Evolutionary conservation across 2,329 filamentous ascomycete species (phyloP).

Genomic region (Metarhizium brunneum): DNA sequence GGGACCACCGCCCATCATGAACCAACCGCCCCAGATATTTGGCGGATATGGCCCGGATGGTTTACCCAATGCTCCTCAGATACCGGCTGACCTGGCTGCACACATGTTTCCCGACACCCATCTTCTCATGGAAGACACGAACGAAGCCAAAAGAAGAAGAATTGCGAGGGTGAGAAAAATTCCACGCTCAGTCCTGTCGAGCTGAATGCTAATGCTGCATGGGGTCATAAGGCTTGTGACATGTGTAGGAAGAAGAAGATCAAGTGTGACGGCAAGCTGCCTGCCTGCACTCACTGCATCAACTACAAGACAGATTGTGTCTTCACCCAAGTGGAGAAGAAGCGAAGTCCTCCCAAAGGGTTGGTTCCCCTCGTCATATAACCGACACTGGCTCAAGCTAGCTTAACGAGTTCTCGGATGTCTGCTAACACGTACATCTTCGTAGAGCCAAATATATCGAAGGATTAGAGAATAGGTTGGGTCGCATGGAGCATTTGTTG

Average conservation of each 20-base stretch:
- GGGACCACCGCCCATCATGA: constrained; percentile 49
- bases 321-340: constrained; percentile 98
- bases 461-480: constrained; percentile 85
- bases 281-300: constrained; percentile 87
- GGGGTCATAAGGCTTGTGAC: constrained; percentile 62
- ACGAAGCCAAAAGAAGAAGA: constrained; percentile 78
- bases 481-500: constrained; percentile 90
- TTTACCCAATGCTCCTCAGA: constrained; percentile 42
- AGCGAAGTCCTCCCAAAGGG: constrained; percentile 94
- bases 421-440: background rate
- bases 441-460: constrained; percentile 92
- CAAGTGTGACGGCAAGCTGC: constrained; percentile 95
- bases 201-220: constrained; percentile 5
- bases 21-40: constrained; percentile 62
- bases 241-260: constrained; percentile 97
- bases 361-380: constrained; percentile 30
- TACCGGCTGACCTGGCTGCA: constrained; percentile 47
- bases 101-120: constrained; percentile 51
- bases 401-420: constrained; percentile 11
- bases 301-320: constrained; percentile 98
- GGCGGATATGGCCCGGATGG: constrained; percentile 52
- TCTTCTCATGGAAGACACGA: constrained; percentile 52
- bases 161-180: constrained; percentile 65
- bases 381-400: background rate
- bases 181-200: background rate